Conservation (phyloP, 257 asterid species). For the Solanum chilense region DNA sequence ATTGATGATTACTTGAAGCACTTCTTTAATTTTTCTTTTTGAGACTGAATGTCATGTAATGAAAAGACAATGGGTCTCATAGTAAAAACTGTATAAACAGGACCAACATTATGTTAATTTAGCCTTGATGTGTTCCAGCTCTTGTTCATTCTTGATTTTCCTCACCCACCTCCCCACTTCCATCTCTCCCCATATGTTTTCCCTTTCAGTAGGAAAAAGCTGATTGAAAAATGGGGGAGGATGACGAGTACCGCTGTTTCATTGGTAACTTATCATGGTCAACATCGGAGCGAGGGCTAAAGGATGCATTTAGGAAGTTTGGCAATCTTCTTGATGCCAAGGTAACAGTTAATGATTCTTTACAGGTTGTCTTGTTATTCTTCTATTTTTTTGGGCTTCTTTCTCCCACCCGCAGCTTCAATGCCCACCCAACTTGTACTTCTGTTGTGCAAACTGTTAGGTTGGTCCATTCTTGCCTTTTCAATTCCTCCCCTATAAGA, state of each 20-base stretch:
- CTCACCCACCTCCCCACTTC: not conserved
- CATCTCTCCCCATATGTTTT: not conserved
- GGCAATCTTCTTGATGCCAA: conserved; percentile 69
- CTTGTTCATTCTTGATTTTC: not conserved
- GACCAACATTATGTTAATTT: not conserved
- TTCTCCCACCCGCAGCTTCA: not conserved
- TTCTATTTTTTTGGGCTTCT: not conserved
- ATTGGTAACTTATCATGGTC: conserved; percentile 78
- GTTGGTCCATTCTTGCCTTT: not conserved
- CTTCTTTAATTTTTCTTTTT: not conserved
- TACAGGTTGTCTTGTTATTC: not conserved
- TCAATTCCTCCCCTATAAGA: not conserved
- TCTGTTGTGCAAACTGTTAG: not conserved
- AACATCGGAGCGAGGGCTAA: conserved; percentile 56
- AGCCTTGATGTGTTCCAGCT: not conserved
- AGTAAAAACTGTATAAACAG: not conserved
- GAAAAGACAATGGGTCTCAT: not conserved
- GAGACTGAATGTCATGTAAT: not conserved
- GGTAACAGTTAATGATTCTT: conserved; percentile 23
- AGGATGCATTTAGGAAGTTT: conserved; percentile 63
- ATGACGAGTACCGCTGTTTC: conserved; percentile 65
- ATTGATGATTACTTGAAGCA: not conserved
- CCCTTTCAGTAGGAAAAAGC: conserved; percentile 5
- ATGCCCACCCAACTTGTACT: not conserved
- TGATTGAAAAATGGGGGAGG: conserved; percentile 43